Percentiles rank a stretch among this genome's conserved stretches.
These are phyloP conservation scores for Paratrimastix pyriformis DNA, from an alignment of 78 protist genomes.

Conservation along the genomic window DNA sequence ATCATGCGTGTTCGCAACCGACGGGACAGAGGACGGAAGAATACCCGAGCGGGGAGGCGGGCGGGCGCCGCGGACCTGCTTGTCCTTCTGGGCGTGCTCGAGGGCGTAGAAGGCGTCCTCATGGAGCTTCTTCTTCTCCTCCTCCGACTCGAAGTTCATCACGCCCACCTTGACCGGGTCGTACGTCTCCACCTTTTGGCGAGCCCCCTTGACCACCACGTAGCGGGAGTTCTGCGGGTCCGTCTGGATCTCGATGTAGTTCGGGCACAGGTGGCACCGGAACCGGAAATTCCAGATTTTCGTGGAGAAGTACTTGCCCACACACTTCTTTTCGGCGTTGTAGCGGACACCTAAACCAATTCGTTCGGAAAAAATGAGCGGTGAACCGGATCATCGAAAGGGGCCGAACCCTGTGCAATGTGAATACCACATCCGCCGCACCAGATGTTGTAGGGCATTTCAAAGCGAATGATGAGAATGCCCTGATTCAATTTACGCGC, in stretches of 20 bases:
- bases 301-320: slow-evolving; percentile 60
- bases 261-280: slow-evolving; percentile 52
- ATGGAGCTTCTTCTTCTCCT: neutral
- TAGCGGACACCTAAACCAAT: slow-evolving; percentile 61
- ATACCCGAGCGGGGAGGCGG: too few relatives aligned
- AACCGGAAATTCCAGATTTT: slow-evolving; percentile 50
- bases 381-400: neutral
- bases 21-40: too few relatives aligned
- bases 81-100: slow-evolving; percentile 16
- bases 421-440: slow-evolving; percentile 55
- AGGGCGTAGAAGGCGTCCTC: slow-evolving; percentile 11
- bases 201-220: neutral
- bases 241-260: slow-evolving; percentile 53
- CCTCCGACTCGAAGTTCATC: neutral
- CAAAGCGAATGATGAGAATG: slow-evolving; percentile 60
- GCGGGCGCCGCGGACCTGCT: neutral
- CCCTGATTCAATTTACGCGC: slow-evolving; percentile 55
- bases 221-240: slow-evolving; percentile 50
- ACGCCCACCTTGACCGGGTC: slow-evolving; percentile 11
- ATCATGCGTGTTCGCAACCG: too few relatives aligned
- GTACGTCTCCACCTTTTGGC: neutral
- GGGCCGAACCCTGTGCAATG: slow-evolving; percentile 64
- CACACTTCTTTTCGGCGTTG: slow-evolving; percentile 72
- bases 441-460: slow-evolving; percentile 70
- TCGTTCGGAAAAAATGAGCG: too few relatives aligned